Evolutionary conservation across 192 early-diverging fungal species (phyloP).

Genomic region (Coemansia biformis): DNA sequence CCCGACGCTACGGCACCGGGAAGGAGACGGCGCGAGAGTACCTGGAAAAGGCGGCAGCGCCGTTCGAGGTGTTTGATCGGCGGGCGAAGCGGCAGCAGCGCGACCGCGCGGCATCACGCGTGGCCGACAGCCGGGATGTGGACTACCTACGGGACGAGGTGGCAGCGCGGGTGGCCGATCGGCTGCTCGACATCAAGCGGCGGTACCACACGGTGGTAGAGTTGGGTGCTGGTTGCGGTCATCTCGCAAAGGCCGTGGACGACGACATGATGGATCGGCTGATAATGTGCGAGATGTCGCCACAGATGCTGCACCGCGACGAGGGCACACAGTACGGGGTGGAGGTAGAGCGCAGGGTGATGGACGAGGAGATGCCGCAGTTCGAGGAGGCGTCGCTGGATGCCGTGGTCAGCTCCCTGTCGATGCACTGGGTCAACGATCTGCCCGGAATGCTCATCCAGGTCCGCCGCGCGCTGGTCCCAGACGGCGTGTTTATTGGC

Average conservation of each 20-base stretch:
- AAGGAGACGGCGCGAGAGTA: constrained; percentile 44
- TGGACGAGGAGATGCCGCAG: constrained; percentile 79
- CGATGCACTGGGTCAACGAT: constrained; percentile 97
- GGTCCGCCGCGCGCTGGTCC: constrained; percentile 72
- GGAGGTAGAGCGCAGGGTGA: constrained; percentile 66
- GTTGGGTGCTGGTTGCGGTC: constrained; percentile 81
- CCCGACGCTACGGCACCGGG: constrained; percentile 12
- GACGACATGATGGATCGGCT: constrained; percentile 76
- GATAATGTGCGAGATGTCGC: constrained; percentile 81
- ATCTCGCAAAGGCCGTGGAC: constrained; percentile 78
- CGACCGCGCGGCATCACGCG: constrained; percentile 62
- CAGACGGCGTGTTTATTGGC: constrained; percentile 89
- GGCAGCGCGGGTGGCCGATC: constrained; percentile 79
- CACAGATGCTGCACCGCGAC: constrained; percentile 53
- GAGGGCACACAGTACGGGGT: constrained; percentile 53
- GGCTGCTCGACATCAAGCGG: constrained; percentile 89
- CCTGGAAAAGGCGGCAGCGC: constrained; percentile 32
- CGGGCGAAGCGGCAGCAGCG: constrained; percentile 69
- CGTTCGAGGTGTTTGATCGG: constrained; percentile 75
- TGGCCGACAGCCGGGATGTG: constrained; percentile 56
- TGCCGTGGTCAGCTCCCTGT: constrained; percentile 77
- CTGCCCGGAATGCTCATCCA: constrained; percentile 82
- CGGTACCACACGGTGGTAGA: constrained; percentile 82
- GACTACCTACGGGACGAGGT: constrained; percentile 94
- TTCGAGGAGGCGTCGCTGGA: constrained; percentile 85